Conservation (phyloP, 2,329 filamentous ascomycete genomes). For the Fusarium palustre region DNA sequence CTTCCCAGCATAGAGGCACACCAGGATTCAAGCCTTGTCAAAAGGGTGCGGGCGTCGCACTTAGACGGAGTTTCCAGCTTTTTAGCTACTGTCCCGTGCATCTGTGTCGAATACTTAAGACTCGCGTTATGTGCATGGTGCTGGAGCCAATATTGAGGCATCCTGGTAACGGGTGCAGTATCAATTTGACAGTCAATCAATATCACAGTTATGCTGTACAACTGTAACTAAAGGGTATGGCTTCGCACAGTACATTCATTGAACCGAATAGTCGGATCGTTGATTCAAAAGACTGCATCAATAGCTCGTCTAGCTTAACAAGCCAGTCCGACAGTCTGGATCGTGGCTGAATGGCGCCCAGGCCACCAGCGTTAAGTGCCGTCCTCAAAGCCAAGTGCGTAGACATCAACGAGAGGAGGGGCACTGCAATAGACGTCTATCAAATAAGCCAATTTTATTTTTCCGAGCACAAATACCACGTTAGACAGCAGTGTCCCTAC, state of each 20-base stretch:
- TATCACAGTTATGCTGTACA: not conserved
- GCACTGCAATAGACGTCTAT: conserved; percentile 3
- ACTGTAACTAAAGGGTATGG: not conserved
- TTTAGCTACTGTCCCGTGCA: conserved; percentile 7
- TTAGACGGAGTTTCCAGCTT: conserved; percentile 13
- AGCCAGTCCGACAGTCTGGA: conserved; percentile 31
- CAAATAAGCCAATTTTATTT: conserved; percentile 14
- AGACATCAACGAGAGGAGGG: conserved; percentile 18
- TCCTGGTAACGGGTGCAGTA: not conserved
- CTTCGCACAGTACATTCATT: conserved; percentile 4
- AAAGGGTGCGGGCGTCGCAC: not conserved
- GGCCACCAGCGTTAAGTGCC: conserved; percentile 25
- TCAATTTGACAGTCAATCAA: not conserved
- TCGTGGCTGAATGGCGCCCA: conserved; percentile 30
- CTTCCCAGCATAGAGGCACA: conserved; percentile 19
- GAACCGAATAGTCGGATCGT: conserved; percentile 17
- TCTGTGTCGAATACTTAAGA: conserved; percentile 14
- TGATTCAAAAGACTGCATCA: conserved; percentile 13
- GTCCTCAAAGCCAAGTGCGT: conserved; percentile 10
- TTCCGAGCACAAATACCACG: conserved; percentile 2
- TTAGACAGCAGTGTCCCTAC: conserved; percentile 1
- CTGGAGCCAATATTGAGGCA: conserved; percentile 1
- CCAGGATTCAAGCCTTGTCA: not conserved
- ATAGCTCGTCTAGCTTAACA: conserved; percentile 19
- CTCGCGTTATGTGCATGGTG: conserved; percentile 9